Conservation (phyloP, 352 stramenopile genomes). For the Phytophthora citrophthora region DNA sequence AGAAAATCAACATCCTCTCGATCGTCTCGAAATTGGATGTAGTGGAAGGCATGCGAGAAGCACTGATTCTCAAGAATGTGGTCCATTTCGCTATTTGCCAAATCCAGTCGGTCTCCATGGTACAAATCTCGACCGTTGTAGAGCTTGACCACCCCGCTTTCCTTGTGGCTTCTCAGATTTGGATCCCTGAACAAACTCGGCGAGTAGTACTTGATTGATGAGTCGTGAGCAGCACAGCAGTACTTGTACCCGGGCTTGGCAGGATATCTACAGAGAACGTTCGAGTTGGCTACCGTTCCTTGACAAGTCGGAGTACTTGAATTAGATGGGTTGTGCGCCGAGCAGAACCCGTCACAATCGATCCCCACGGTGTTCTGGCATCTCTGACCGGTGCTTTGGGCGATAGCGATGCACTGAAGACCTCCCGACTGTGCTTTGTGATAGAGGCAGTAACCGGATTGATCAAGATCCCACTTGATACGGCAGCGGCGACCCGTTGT, state of each 20-base stretch:
- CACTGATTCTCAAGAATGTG: constrained; percentile 53
- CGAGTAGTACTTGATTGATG: constrained; percentile 14
- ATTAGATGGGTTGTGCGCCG: neutral
- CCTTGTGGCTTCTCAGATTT: constrained; percentile 13
- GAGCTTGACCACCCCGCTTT: constrained; percentile 13
- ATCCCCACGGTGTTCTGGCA: constrained; percentile 26
- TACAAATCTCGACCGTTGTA: constrained; percentile 36
- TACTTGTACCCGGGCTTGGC: constrained; percentile 35
- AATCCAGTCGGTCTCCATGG: constrained; percentile 27
- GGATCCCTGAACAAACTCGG: constrained; percentile 30
- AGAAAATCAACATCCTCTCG: constrained; percentile 12
- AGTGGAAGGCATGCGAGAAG: constrained; percentile 38
- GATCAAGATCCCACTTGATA: constrained; percentile 28
- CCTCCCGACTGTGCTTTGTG: neutral
- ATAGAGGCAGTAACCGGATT: constrained; percentile 9
- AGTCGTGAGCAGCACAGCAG: constrained; percentile 42
- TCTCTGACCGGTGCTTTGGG: constrained; percentile 16
- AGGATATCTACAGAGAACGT: constrained; percentile 10
- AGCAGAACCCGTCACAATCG: constrained; percentile 23
- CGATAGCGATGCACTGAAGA: constrained; percentile 18
- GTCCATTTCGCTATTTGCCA: constrained; percentile 30
- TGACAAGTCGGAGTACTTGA: constrained; percentile 1
- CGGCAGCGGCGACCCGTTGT: constrained; percentile 18
- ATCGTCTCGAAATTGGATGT: constrained; percentile 6
- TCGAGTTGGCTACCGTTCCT: constrained; percentile 1